These are phyloP conservation scores for Pichia heedii DNA, from an alignment of 805 yeast species.

Conservation along the genomic window DNA sequence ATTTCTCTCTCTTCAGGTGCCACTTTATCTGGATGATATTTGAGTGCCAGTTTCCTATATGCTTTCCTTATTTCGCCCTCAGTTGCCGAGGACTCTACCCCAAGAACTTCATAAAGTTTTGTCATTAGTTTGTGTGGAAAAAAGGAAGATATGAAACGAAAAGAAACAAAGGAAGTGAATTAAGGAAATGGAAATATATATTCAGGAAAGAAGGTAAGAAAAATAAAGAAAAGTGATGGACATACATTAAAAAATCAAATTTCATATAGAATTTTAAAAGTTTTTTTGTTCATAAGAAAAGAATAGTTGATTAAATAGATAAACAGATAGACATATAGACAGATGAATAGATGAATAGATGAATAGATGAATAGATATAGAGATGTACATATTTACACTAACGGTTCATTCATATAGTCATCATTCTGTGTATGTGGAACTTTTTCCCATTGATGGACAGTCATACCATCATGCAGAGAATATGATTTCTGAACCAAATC, in stretches of 20 bases:
- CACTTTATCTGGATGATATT: slow-evolving; percentile 79
- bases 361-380: no score
- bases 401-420: slow-evolving; percentile 1
- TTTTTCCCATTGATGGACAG: slow-evolving; percentile 1
- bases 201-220: no score
- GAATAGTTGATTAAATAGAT: no score
- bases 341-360: no score
- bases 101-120: slow-evolving; percentile 14
- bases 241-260: no score
- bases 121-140: slow-evolving; percentile 2
- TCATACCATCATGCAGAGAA: slow-evolving; percentile 3
- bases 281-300: no score
- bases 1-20: slow-evolving; percentile 44
- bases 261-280: no score
- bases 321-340: no score
- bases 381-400: no score
- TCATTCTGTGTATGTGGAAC: background rate
- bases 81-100: slow-evolving; percentile 31
- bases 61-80: slow-evolving; percentile 72
- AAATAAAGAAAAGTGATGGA: no score
- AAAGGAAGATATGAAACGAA: background rate
- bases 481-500: background rate
- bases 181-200: no score
- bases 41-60: slow-evolving; percentile 73
- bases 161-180: background rate